phyloP scores from a whole-genome alignment of 1,284 basidiomycete species.

The Heterobasidion irregulare region DNA sequence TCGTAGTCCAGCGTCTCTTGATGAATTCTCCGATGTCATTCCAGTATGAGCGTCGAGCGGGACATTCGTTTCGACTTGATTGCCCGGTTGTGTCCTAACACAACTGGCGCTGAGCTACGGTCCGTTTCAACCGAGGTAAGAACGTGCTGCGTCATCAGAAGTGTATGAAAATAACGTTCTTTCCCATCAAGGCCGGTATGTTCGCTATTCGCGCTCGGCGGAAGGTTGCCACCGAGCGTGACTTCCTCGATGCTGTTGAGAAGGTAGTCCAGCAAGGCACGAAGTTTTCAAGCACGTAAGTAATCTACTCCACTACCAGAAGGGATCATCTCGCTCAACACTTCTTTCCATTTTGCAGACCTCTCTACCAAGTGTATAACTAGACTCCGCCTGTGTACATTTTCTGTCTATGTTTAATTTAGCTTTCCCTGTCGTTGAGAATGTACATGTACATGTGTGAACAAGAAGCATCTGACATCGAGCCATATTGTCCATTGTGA shows the following conservation, averaged over 20 bases:
- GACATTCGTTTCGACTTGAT: slow-evolving; percentile 98
- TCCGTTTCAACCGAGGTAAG: slow-evolving; percentile 92
- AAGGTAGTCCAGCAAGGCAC: slow-evolving; percentile 97
- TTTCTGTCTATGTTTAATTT: background rate
- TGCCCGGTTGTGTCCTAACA: slow-evolving; percentile 94
- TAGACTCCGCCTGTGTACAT: slow-evolving; percentile 20
- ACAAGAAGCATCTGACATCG: too few species aligned
- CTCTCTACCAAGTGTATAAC: slow-evolving; percentile 32
- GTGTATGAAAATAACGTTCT: slow-evolving; percentile 5
- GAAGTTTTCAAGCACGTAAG: slow-evolving; percentile 89
- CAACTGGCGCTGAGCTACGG: slow-evolving; percentile 94
- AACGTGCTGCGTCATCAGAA: background rate
- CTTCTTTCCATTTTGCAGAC: slow-evolving; percentile 15
- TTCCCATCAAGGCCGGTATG: slow-evolving; percentile 78
- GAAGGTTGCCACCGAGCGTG: slow-evolving; percentile 96
- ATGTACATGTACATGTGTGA: too few species aligned
- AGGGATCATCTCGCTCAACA: background rate
- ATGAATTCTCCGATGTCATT: slow-evolving; percentile 4
- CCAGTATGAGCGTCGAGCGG: slow-evolving; percentile 94
- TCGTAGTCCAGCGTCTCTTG: slow-evolving; percentile 2
- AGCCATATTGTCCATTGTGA: too few species aligned
- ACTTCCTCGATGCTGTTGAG: slow-evolving; percentile 97
- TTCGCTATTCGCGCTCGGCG: slow-evolving; percentile 96
- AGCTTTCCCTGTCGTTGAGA: background rate
- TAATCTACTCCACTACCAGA: slow-evolving; percentile 12